Evolutionary conservation across 495 filamentous ascomycete species (phyloP), one percentile per base, ranked within the genome.

Genomic region (Rhizodiscina lignyota): DNA sequence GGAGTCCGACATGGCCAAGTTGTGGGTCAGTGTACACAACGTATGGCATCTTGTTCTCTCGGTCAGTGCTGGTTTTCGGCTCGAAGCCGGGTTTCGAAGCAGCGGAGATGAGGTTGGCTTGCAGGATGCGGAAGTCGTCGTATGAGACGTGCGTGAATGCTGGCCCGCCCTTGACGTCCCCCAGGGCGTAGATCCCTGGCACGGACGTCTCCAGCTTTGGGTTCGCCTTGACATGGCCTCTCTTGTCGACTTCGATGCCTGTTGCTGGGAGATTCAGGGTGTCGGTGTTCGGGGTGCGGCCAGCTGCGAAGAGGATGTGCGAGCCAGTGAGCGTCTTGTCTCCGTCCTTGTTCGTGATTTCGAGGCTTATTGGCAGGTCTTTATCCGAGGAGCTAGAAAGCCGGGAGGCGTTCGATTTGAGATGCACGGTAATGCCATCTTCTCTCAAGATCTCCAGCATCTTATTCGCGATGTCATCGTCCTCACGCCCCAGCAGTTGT

Each of bases 141-240:
- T 67, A 69, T 0, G 60, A 62, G 32, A 69, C 54, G 48, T 71
- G 66, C 2, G 64, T 68, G 49, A 71, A 71, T 4, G 63, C 63
- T 6, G 66, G 66, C 4, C 56, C 57, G 22, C 62, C 63, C 34
- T 66, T 60, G 23, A 61, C 59, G 37, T 71, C 66, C 33, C 67
- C 66, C 3, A 71, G 37, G 4, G 55, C 62, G 38, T 55, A 71
- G 19, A 69, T 48, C 18, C 51, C 51, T 8, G 50, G 41, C 0
- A 43, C 42, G n/a, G 44, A 45, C 0, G 63, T 68, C 30, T 54
- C 40, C 3, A 68, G 58, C 21, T 42, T 51, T 12, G 56, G 47
- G 29, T 59, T 51, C 16, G 52, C 54, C 4, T 40, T 33, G 38
- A 70, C 58, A 40, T 65, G 59, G 18, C 61, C 61, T 24, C 40